A percentile compares a stretch with the other conserved stretches of the same genome.
Evolutionary conservation across 768 basidiomycete species (phyloP).

Genomic region (Daedalea quercina): DNA sequence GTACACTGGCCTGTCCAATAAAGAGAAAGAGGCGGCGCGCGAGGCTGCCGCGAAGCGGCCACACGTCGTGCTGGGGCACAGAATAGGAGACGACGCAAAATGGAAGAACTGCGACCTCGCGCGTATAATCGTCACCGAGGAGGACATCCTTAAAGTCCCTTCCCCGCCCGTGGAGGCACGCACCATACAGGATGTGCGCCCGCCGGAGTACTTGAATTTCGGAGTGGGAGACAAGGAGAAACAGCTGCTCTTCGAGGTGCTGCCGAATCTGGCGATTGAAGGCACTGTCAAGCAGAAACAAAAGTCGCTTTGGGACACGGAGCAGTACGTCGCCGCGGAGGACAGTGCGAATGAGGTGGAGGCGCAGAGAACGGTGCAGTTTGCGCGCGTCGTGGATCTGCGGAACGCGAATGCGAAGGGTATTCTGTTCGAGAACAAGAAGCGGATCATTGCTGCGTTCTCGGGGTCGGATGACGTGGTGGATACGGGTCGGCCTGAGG

Average conservation of each 20-base stretch:
- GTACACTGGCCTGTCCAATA: slow-evolving; percentile 27
- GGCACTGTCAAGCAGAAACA: not conserved
- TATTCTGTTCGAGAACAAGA: slow-evolving; percentile 82
- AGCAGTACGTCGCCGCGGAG: not conserved
- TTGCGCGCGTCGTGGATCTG: slow-evolving; percentile 74
- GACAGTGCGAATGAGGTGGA: slow-evolving; percentile 10
- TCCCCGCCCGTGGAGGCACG: slow-evolving; percentile 3
- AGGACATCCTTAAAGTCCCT: slow-evolving; percentile 21
- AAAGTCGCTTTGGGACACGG: not conserved
- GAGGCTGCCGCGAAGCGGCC: slow-evolving; percentile 37
- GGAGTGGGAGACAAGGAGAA: slow-evolving; percentile 59
- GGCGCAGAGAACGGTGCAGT: slow-evolving; percentile 42
- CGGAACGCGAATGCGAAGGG: slow-evolving; percentile 83
- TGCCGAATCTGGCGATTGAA: slow-evolving; percentile 49
- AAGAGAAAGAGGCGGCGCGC: slow-evolving; percentile 34
- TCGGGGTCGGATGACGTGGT: slow-evolving; percentile 59
- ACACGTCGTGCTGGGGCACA: slow-evolving; percentile 72
- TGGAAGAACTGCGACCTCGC: slow-evolving; percentile 68
- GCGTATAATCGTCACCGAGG: slow-evolving; percentile 50
- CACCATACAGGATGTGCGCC: slow-evolving; percentile 26
- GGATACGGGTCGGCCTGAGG: slow-evolving; percentile 81
- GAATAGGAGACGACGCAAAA: slow-evolving; percentile 53
- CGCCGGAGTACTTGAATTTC: slow-evolving; percentile 54
- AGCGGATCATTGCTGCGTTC: slow-evolving; percentile 73
- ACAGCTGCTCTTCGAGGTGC: slow-evolving; percentile 54